These are phyloP conservation scores for Solanum sejunctum DNA, from an alignment of 257 asterid genomes.

Conservation along the genomic window DNA sequence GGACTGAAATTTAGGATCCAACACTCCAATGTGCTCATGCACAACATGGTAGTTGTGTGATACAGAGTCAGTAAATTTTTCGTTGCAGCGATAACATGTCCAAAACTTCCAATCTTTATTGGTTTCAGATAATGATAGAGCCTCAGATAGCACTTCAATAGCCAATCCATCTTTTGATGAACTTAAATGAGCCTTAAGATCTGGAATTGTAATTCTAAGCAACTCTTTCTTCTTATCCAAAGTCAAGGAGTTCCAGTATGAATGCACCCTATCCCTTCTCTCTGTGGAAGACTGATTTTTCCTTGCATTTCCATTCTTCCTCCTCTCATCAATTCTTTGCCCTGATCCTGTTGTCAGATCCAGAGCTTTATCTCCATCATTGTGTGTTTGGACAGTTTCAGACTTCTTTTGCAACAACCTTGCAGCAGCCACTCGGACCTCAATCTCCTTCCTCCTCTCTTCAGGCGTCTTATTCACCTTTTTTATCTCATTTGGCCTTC, in stretches of 20 bases:
- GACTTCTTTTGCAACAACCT: constrained; percentile 70
- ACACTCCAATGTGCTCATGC: constrained; percentile 55
- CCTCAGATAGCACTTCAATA: constrained; percentile 48
- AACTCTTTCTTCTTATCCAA: constrained; percentile 38
- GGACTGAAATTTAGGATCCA: constrained; percentile 65
- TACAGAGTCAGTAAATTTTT: constrained; percentile 40
- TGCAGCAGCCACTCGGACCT: constrained; percentile 81
- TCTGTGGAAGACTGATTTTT: constrained; percentile 48
- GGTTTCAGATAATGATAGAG: constrained; percentile 44
- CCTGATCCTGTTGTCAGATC: constrained; percentile 34
- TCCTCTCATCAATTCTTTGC: constrained; percentile 38
- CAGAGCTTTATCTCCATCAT: constrained; percentile 38
- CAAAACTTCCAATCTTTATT: constrained; percentile 55
- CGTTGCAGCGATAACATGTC: constrained; percentile 56
- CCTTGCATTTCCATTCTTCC: constrained; percentile 43
- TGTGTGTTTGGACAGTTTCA: constrained; percentile 19
- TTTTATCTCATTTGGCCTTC: constrained; percentile 67
- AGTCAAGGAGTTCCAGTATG: constrained; percentile 53
- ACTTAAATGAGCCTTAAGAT: constrained; percentile 48
- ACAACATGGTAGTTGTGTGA: constrained; percentile 43
- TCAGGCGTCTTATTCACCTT: constrained; percentile 66
- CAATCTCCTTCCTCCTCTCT: constrained; percentile 79
- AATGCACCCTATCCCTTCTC: constrained; percentile 50
- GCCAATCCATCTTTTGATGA: constrained; percentile 32
- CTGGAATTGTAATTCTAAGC: constrained; percentile 30